phyloP scores from a whole-genome alignment of 345 rosid species.

The Toxicodendron radicans region DNA sequence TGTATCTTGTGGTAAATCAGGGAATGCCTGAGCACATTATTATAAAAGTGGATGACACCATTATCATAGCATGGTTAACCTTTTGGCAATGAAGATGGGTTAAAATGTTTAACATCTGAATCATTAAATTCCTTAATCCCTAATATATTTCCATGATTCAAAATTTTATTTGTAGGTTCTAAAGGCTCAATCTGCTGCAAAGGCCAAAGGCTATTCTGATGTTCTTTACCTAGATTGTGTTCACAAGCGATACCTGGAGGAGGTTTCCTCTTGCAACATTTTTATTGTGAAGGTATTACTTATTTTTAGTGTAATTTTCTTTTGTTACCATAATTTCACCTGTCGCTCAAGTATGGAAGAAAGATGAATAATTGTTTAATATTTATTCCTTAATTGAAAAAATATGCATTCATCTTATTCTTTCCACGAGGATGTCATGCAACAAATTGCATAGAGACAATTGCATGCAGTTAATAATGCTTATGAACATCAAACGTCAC shows the following conservation, averaged over 20 bases:
- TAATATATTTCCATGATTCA: conserved; percentile 8
- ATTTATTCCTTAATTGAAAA: not conserved
- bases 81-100: not conserved
- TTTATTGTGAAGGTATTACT: conserved; percentile 72
- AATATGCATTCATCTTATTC: not conserved
- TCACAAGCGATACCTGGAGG: conserved; percentile 78
- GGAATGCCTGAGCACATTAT: too few relatives aligned
- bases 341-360: not conserved
- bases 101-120: not conserved
- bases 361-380: conserved; percentile 3
- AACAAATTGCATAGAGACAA: not conserved
- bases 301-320: not conserved
- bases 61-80: not conserved
- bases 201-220: conserved; percentile 84
- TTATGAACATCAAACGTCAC: not conserved
- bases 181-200: conserved; percentile 83
- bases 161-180: conserved; percentile 52
- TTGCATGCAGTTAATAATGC: not conserved
- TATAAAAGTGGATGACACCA: not conserved
- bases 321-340: not conserved
- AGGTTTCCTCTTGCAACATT: conserved; percentile 94
- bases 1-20: not conserved
- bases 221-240: conserved; percentile 92
- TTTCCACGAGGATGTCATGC: not conserved
- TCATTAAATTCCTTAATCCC: not conserved